Base-by-base conservation (phyloP, 495 filamentous ascomycete species). In the Penicillium angulare region DNA sequence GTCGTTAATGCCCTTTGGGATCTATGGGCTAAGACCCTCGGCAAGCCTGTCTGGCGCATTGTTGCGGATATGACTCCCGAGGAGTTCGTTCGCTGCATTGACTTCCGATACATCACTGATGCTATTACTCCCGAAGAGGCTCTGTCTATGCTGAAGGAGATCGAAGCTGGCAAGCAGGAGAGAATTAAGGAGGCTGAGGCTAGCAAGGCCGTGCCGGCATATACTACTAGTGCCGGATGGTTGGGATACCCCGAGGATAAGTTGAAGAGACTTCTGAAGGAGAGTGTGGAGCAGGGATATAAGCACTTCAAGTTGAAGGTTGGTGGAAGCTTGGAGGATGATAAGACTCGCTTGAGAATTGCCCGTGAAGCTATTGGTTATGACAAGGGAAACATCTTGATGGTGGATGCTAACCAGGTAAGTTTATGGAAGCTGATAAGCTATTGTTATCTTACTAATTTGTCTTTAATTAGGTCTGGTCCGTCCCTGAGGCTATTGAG, bases 1-100 rank as follows among this genome's bases (percentile, higher is more conserved):
- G 86, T 96, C 18, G 86, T 97, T 47, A 97, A 97, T 65, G 92
- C 90, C 0, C 72, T 95, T 53, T 97, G 92, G 92, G 92, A 97
- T 71, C 82, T 97, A 13, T 95, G 92, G 91, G 89, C 89, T 33
- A 96, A 96, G 68, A 77, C 78, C 9, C 81, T 91, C 13, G 74
- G 79, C 29, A 96, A 95, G 70, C 92, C 92, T 9, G 87, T 97
- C 3, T 97, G 92, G 92, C 79, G 84, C 20, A 85, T 96, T 53
- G 85, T 96, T 7, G 86, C 86, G 0, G 90, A 95, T 40, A 95
- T 96, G 87, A 84, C 78, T 3, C 89, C 90, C 4, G 86, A 93
- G 68, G 84, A 96, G 69, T 81, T 93, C 43, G 89, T 96, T 10
- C 67, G 79, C 43, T 92, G 88, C 73, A 89, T 96, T 63, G 91